phyloP scores from a whole-genome alignment of 495 filamentous ascomycete genomes.

The Cenococcum geophilum region DNA sequence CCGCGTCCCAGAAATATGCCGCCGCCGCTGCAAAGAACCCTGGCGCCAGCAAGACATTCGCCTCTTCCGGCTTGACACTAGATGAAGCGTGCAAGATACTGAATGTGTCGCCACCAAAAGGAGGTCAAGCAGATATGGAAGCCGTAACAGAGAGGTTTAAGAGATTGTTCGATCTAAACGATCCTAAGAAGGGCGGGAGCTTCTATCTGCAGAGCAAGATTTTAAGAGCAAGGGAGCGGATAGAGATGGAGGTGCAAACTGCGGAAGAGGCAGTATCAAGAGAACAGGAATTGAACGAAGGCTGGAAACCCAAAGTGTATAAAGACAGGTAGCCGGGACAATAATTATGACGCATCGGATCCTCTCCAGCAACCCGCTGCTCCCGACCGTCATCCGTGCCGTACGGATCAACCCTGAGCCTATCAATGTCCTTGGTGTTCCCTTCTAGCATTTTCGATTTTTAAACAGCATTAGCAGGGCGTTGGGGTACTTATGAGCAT shows the following conservation, averaged over 20 bases:
- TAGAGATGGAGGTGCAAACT: conserved; percentile 71
- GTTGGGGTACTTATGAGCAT: conserved; percentile 4
- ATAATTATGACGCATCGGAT: neutral
- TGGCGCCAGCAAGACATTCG: conserved; percentile 46
- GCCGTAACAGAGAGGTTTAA: conserved; percentile 82
- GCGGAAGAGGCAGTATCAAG: conserved; percentile 45
- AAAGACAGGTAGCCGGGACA: conserved; percentile 50
- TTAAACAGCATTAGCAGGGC: conserved; percentile 3
- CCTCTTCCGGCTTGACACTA: conserved; percentile 70
- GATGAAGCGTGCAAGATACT: conserved; percentile 98
- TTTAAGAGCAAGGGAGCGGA: conserved; percentile 78
- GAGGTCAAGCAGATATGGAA: conserved; percentile 69
- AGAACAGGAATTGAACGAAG: conserved; percentile 68
- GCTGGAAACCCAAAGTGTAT: conserved; percentile 91
- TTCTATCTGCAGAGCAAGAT: conserved; percentile 99
- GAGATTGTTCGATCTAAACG: conserved; percentile 86
- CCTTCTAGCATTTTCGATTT: neutral
- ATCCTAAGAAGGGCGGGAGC: conserved; percentile 89
- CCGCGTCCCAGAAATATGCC: conserved; percentile 72
- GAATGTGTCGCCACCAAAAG: conserved; percentile 83
- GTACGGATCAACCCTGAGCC: neutral
- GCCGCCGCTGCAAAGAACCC: conserved; percentile 52
- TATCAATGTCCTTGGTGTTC: neutral
- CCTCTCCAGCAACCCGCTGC: neutral
- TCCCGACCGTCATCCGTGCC: neutral